Evolutionary conservation across 108 stramenopile genomes (phyloP), one percentile per base, ranked within the genome.

Genomic region (Nitzschia palea): DNA sequence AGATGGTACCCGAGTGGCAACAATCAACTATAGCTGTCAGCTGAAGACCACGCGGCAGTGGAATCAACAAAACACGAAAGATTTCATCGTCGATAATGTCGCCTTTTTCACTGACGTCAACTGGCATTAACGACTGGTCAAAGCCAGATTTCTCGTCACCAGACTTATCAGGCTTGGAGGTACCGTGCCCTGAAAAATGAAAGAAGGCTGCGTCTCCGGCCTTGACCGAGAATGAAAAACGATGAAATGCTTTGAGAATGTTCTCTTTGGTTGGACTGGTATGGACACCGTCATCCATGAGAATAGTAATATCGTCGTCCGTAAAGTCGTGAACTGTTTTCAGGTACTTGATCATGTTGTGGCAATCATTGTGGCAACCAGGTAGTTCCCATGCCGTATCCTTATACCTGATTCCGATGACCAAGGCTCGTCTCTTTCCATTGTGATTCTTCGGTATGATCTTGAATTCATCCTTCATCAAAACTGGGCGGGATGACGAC

Each of bases 311-410:
- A 59, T 81, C 56, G 15, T 73, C 68, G 53, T 80, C 82, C 18
- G 82, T 58, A 65, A 89, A 91, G 1, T 86, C 86, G 44, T 86
- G 79, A 27, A 81, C 82, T n/a, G 73, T 59, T 67, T 63, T 79
- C 44, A 90, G 68, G 68, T 87, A 90, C 26, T 76, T 86, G 53
- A 85, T 87, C 90, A 95, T 93, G 57, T 87, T 83, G 44, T 61
- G 25, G 18, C 85, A 89, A 67, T 93, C 94, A 65, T 91, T 89
- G 77, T 89, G 90, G 63, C 88, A 90, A n/a, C 88, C 91, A 3
- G 44, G 40, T 12, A 68, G 40, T 50, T 64, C 62, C 27, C 59
- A 59, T 26, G 75, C 72, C 63, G 83, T 52, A 80, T 80, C 87
- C 90, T 92, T 90, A 80, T 91, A 91, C 60, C 86, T 89, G 32